Conservation (phyloP, 2,329 filamentous ascomycete species). For the Talaromyces sp. region DNA sequence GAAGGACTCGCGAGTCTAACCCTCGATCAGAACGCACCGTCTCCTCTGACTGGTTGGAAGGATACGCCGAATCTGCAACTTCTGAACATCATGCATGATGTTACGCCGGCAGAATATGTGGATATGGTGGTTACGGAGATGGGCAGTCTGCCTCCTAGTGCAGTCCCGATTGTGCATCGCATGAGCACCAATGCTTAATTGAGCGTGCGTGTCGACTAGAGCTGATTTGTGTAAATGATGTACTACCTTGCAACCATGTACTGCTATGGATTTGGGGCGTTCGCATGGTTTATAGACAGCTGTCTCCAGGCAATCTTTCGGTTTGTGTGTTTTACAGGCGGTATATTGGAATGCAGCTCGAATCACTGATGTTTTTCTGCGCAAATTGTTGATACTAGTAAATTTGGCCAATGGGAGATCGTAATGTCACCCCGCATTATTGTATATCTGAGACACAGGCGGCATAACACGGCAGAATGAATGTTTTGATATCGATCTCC, state of each 20-base stretch:
- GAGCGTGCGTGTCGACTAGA: background rate
- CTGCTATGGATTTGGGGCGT: background rate
- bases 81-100: conserved; percentile 81
- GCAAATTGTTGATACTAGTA: background rate
- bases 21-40: conserved; percentile 22
- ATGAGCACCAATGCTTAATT: conserved; percentile 47
- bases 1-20: conserved; percentile 17
- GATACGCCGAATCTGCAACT: conserved; percentile 60
- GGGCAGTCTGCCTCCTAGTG: conserved; percentile 78
- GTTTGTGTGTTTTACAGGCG: conserved; percentile 1
- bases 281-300: background rate
- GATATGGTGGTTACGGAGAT: conserved; percentile 88
- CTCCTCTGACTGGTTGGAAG: conserved; percentile 52
- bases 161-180: conserved; percentile 71
- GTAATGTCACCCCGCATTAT: conserved; percentile 1
- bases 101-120: conserved; percentile 81
- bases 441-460: conserved; percentile 1
- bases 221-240: background rate
- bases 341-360: background rate
- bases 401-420: background rate
- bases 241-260: conserved; percentile 4
- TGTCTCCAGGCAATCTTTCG: background rate
- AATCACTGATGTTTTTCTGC: background rate
- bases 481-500: conserved; percentile 11
- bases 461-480: conserved; percentile 13